Conservation (phyloP, 306 rosid species). For the Rubus idaeus region DNA sequence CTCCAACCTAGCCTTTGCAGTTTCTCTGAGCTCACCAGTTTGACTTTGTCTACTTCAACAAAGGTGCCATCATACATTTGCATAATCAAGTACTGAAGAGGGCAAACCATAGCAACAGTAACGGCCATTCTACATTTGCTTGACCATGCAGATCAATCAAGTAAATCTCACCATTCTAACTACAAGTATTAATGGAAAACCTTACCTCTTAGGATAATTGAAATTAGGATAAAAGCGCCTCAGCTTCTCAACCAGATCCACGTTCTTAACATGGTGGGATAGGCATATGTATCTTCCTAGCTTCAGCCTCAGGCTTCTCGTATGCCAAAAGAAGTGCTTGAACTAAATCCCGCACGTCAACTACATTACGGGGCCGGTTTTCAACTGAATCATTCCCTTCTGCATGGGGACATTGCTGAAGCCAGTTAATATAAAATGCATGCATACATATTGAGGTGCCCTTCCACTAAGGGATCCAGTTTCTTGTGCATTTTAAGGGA, state of each 20-base stretch:
- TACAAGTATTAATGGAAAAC: constrained; percentile 1
- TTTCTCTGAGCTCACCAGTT: constrained; percentile 41
- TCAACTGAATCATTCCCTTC: constrained; percentile 56
- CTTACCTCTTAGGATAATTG: constrained; percentile 67
- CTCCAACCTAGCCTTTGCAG: constrained; percentile 59
- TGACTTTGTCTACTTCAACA: constrained; percentile 19
- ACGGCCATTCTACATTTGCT: not conserved
- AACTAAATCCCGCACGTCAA: constrained; percentile 66
- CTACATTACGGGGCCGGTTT: constrained; percentile 40
- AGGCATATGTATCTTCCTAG: constrained; percentile 71
- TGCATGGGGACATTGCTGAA: not conserved
- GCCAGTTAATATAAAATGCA: not conserved
- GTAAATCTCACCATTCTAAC: not conserved
- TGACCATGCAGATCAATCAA: not conserved
- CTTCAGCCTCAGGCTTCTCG: constrained; percentile 67
- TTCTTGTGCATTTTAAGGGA: too few species aligned
- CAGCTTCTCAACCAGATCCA: constrained; percentile 54
- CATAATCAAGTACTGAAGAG: not conserved
- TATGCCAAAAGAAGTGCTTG: constrained; percentile 58
- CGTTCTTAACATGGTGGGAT: constrained; percentile 28
- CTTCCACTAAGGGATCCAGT: too few species aligned
- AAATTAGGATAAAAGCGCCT: constrained; percentile 52
- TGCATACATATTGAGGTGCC: too few species aligned
- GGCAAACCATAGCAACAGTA: not conserved
- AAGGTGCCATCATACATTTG: constrained; percentile 1